These are phyloP conservation scores for Phytophthora pisi DNA, from an alignment of 352 stramenopile genomes.

Conservation along the genomic window DNA sequence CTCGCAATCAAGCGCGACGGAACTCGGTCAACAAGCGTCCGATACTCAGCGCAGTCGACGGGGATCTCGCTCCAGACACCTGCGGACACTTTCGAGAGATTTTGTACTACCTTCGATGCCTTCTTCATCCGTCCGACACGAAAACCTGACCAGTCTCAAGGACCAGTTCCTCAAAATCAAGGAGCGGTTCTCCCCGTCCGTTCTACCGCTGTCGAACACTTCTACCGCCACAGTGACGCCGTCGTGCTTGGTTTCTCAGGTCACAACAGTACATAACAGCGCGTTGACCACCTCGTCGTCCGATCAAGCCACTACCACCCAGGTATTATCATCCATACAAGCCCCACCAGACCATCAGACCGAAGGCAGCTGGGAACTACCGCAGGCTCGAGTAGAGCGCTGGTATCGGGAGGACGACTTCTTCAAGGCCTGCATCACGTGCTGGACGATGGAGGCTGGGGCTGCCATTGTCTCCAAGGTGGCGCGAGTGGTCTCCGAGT, in stretches of 20 bases:
- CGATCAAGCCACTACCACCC: neutral
- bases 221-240: constrained; percentile 21
- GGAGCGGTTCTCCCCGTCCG: constrained; percentile 65
- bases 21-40: constrained; percentile 15
- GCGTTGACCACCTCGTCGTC: neutral
- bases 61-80: constrained; percentile 20
- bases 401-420: constrained; percentile 79
- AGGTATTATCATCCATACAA: constrained; percentile 22
- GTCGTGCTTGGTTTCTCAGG: constrained; percentile 11
- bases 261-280: constrained; percentile 3
- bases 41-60: constrained; percentile 39
- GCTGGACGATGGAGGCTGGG: constrained; percentile 75
- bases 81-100: constrained; percentile 58
- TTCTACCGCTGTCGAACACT: constrained; percentile 23
- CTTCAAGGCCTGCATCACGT: constrained; percentile 77
- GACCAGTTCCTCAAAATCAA: constrained; percentile 86
- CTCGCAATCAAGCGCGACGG: neutral
- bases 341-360: constrained; percentile 2
- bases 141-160: constrained; percentile 77
- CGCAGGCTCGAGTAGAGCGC: constrained; percentile 60
- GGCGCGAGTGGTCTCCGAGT: constrained; percentile 50
- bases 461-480: constrained; percentile 68
- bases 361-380: constrained; percentile 37
- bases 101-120: constrained; percentile 60
- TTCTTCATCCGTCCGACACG: constrained; percentile 48